Conservation (phyloP, 306 rosid species). For the Vigna angularis region DNA sequence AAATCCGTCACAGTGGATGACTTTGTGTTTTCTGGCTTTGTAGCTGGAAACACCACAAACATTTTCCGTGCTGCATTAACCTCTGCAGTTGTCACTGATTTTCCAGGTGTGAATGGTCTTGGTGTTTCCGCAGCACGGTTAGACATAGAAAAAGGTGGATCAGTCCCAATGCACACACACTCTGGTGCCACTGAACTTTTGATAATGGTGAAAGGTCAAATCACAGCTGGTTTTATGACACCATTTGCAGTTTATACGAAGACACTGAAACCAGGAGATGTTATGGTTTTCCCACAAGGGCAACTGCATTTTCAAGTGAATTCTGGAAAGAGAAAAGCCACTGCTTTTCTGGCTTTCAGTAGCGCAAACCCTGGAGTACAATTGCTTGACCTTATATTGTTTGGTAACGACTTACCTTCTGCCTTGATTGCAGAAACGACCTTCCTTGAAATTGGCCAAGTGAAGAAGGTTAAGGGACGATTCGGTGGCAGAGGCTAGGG, state of each 20-base stretch:
- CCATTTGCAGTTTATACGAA: conserved; percentile 52
- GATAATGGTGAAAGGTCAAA: conserved; percentile 46
- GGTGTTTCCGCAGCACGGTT: conserved; percentile 61
- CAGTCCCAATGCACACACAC: conserved; percentile 74
- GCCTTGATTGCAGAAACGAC: conserved; percentile 47
- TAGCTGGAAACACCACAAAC: conserved; percentile 51
- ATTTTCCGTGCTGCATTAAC: conserved; percentile 57
- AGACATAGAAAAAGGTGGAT: conserved; percentile 58
- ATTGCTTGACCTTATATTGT: conserved; percentile 62
- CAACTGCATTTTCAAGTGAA: conserved; percentile 69
- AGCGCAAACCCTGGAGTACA: conserved; percentile 75
- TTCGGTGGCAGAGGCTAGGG: too few species aligned
- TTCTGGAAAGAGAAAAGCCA: conserved; percentile 51
- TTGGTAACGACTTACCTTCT: conserved; percentile 58
- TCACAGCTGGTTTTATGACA: conserved; percentile 65
- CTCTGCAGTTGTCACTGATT: conserved; percentile 60
- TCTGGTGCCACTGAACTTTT: conserved; percentile 69
- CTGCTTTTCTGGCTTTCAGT: conserved; percentile 51
- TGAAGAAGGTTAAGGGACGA: too few species aligned
- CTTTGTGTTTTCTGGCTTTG: conserved; percentile 60
- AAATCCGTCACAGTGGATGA: conserved; percentile 50
- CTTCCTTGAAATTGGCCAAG: too few species aligned
- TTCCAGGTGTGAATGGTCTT: conserved; percentile 67
- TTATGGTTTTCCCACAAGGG: conserved; percentile 71
- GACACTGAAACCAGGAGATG: conserved; percentile 57